Evolutionary conservation across 78 protist genomes (phyloP), one percentile per base, ranked within the genome.

Genomic region (Dictyostelium brefeldianum): DNA sequence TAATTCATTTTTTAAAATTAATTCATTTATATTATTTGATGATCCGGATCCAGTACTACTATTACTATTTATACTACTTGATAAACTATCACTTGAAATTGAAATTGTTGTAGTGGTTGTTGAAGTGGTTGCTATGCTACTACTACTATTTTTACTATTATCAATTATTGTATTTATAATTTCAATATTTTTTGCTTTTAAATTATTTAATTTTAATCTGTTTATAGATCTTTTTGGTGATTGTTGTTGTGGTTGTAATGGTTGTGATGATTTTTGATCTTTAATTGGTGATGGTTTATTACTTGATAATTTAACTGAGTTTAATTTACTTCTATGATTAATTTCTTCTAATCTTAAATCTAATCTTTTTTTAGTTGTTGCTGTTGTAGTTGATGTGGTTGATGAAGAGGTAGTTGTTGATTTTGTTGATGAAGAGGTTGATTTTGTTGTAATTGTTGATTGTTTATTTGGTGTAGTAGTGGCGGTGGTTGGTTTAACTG

Each of bases 131-230:
- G 56, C 25, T 17, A n/a, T 41, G 14, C 78, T 43, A 43, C 51
- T 43, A 43, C 78, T 71, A 65, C 73, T 65, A 65, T 65, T 65
- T 14, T 27, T 29, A 65, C 46, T 71, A 70, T 22, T 43, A 25
- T 20, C 11, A 17, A 36, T 71, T 20, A 71, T 71, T 18, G 20
- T 71, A 46, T 71, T 71, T 14, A 71, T 71, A 17, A 71, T 71
- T 46, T 71, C 78, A 41, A 41, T 29, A 25, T 71, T 71, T 71
- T 71, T 71, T 43, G 18, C 78, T 71, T 46, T 71, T 71, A 71
- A 46, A 43, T 43, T 65, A 65, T 65, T 65, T 65, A 65, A 29
- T 29, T 65, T 65, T 4, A 65, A 31, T 65, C 46, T 65, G 29
- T 65, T 65, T 22, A 29, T 65, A 10, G 46, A 65, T 29, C 27